Evolutionary conservation across 371 early-diverging fungal genomes (phyloP).

Genomic region (Actinomucor elegans): DNA sequence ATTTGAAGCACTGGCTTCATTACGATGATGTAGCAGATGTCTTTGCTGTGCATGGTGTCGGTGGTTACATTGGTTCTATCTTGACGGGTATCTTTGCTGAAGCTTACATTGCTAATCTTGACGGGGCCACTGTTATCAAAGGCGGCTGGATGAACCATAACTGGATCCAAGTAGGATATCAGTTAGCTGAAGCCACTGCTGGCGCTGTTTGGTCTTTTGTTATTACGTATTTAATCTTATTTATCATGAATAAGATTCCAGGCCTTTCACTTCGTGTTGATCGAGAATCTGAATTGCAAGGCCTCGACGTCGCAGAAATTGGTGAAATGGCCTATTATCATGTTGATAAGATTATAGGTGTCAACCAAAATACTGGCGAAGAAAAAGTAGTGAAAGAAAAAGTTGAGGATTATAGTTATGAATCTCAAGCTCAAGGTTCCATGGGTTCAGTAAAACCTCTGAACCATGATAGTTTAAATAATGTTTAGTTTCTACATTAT

Average conservation of each 20-base stretch:
- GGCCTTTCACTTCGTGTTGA: slow-evolving; percentile 76
- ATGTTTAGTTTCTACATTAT: slow-evolving; percentile 10
- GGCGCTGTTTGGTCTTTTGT: slow-evolving; percentile 82
- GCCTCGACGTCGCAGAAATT: slow-evolving; percentile 77
- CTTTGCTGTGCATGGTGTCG: slow-evolving; percentile 87
- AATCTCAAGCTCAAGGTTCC: slow-evolving; percentile 25
- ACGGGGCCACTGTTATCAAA: slow-evolving; percentile 61
- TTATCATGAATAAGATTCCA: slow-evolving; percentile 79
- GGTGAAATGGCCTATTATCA: slow-evolving; percentile 75
- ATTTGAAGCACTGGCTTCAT: slow-evolving; percentile 75
- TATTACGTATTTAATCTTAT: slow-evolving; percentile 72
- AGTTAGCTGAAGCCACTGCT: slow-evolving; percentile 75
- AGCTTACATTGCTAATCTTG: slow-evolving; percentile 67
- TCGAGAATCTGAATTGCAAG: slow-evolving; percentile 67
- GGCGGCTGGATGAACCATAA: slow-evolving; percentile 89
- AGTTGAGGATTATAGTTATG: slow-evolving; percentile 23
- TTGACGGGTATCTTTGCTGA: slow-evolving; percentile 92
- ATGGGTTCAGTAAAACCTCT: slow-evolving; percentile 22
- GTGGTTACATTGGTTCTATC: slow-evolving; percentile 82
- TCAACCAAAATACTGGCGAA: slow-evolving; percentile 39
- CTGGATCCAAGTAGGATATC: slow-evolving; percentile 79
- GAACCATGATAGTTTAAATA: slow-evolving; percentile 18
- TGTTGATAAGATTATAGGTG: slow-evolving; percentile 43
- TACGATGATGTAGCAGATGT: slow-evolving; percentile 91
- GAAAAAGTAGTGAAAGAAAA: slow-evolving; percentile 40